phyloP scores from a whole-genome alignment of 2,329 filamentous ascomycete genomes.

The Thermothelomyces thermophilus region DNA sequence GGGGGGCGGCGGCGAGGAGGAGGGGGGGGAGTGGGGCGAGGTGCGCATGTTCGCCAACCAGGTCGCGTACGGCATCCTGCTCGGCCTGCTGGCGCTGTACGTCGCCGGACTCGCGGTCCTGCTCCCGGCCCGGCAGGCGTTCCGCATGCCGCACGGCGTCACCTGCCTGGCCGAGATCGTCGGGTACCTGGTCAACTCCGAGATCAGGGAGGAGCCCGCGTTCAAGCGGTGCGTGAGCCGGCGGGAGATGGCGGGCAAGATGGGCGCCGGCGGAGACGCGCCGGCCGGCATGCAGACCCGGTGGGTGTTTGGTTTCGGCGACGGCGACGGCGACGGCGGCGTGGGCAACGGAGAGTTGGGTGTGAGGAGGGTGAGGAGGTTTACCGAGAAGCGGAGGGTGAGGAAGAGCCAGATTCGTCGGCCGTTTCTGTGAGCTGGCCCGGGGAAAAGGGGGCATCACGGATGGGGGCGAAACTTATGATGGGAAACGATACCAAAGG shows the following conservation, averaged over 20 bases:
- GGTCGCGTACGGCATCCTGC: conserved; percentile 64
- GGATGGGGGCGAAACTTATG: too few species aligned
- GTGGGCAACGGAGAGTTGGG: conserved; percentile 32
- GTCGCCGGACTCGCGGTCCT: conserved; percentile 55
- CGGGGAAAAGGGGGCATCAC: too few species aligned
- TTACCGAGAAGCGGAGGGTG: conserved; percentile 37
- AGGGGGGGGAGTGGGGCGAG: conserved; percentile 25
- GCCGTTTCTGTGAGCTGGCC: conserved; percentile 6
- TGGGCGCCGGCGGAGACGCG: conserved; percentile 48
- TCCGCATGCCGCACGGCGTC: conserved; percentile 66
- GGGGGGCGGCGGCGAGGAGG: too few species aligned
- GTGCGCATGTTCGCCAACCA: conserved; percentile 67
- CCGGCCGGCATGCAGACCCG: conserved; percentile 39
- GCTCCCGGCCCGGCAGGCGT: conserved; percentile 52
- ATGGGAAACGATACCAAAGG: too few species aligned
- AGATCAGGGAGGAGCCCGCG: conserved; percentile 63
- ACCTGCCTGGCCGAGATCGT: conserved; percentile 69
- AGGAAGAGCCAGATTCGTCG: conserved; percentile 27
- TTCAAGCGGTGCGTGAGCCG: conserved; percentile 63
- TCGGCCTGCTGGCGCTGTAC: conserved; percentile 66
- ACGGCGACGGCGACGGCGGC: conserved; percentile 13
- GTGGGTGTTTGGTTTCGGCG: conserved; percentile 46
- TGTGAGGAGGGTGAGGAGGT: conserved; percentile 39
- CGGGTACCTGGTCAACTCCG: conserved; percentile 67
- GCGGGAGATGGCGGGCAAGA: conserved; percentile 59